phyloP scores from a whole-genome alignment of 2,329 filamentous ascomycete genomes.

The Coniochaeta sp. region DNA sequence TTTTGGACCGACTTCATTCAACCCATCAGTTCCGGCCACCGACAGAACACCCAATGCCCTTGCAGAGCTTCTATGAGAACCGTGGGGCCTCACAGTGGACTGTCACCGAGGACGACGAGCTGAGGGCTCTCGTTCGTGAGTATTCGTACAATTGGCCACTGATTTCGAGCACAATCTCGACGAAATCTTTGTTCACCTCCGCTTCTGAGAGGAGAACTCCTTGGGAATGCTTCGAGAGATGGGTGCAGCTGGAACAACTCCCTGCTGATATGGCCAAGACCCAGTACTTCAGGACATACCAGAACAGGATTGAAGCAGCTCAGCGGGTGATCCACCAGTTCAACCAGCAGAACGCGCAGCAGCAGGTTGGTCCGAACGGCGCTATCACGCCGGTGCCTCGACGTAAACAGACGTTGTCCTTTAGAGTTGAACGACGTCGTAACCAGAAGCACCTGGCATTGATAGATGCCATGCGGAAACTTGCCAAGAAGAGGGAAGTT shows the following conservation, averaged over 20 bases:
- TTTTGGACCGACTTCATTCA: constrained; percentile 83
- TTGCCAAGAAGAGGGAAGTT: constrained; percentile 90
- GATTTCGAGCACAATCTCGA: constrained; percentile 72
- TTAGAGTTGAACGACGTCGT: constrained; percentile 79
- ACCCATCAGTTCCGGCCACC: constrained; percentile 91
- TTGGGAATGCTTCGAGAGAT: constrained; percentile 98
- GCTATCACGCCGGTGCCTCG: constrained; percentile 44
- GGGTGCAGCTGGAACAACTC: constrained; percentile 85
- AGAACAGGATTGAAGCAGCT: constrained; percentile 51
- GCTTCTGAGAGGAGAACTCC: constrained; percentile 85
- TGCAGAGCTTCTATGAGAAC: constrained; percentile 83
- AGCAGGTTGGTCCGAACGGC: constrained; percentile 24
- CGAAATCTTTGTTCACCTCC: constrained; percentile 71
- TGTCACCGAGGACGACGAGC: constrained; percentile 79
- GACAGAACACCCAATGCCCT: constrained; percentile 85
- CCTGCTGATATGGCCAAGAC: constrained; percentile 93
- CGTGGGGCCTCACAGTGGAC: constrained; percentile 89
- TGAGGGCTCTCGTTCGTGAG: constrained; percentile 77
- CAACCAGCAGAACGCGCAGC: constrained; percentile 35
- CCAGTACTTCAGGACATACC: constrained; percentile 79
- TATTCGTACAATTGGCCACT: constrained; percentile 98
- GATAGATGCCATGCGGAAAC: constrained; percentile 90
- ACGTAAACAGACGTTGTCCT: constrained; percentile 68
- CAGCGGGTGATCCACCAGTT: constrained; percentile 48
- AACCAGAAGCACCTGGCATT: constrained; percentile 82